phyloP scores from a whole-genome alignment of 148 eudicot genomes.

The Hydrangea macrophylla region DNA sequence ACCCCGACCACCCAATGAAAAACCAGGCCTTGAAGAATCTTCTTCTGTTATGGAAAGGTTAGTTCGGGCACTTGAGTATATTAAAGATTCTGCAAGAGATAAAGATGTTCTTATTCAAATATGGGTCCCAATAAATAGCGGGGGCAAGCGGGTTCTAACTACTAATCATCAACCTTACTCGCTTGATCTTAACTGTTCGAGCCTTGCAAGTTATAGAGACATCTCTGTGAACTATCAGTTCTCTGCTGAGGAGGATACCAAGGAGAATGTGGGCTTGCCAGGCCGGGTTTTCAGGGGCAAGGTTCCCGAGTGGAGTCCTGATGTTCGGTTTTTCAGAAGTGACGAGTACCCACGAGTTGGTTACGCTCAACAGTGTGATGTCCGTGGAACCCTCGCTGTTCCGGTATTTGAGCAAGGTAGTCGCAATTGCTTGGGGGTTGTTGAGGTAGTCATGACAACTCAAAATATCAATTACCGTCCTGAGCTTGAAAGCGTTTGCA shows the following conservation, averaged over 20 bases:
- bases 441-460: conserved; percentile 79
- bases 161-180: conserved; percentile 67
- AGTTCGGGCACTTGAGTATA: conserved; percentile 47
- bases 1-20: conserved; percentile 46
- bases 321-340: conserved; percentile 67
- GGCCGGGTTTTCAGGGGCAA: conserved; percentile 70
- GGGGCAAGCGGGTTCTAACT: conserved; percentile 51
- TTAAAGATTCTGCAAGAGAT: conserved; percentile 48
- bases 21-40: conserved; percentile 22
- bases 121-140: conserved; percentile 74
- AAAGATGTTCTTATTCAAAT: conserved; percentile 67
- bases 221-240: conserved; percentile 68
- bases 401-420: conserved; percentile 91
- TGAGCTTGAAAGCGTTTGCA: conserved; percentile 77
- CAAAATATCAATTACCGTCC: conserved; percentile 69
- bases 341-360: conserved; percentile 81
- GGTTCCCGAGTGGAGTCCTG: conserved; percentile 97
- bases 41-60: conserved; percentile 63
- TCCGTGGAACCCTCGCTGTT: conserved; percentile 80
- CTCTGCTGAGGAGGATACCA: conserved; percentile 57
- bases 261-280: conserved; percentile 59
- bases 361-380: conserved; percentile 71
- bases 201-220: conserved; percentile 56
- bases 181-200: conserved; percentile 48
- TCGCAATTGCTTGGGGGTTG: conserved; percentile 73